Conservation (phyloP, 768 basidiomycete species). For the Suillus cothurnatus region DNA sequence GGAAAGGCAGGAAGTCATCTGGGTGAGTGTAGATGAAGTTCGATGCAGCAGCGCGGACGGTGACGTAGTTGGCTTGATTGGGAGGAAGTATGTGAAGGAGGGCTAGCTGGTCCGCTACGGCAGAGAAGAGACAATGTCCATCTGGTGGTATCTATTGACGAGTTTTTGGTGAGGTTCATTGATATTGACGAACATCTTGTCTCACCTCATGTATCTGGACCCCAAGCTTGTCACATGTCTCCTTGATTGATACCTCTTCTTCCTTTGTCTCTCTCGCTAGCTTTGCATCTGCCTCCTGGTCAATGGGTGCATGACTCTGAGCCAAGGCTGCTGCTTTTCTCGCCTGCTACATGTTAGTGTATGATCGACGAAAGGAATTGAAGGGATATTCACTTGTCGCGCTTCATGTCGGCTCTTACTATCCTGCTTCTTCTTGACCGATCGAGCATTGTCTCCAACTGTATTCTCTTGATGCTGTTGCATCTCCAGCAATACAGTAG, state of each 20-base stretch:
- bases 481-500: conserved; percentile 51
- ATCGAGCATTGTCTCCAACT: conserved; percentile 19
- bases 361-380: neutral
- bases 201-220: conserved; percentile 68
- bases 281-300: conserved; percentile 61
- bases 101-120: conserved; percentile 88
- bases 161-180: conserved; percentile 1
- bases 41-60: conserved; percentile 70
- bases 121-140: conserved; percentile 95
- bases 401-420: conserved; percentile 68
- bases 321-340: conserved; percentile 70
- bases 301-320: conserved; percentile 50
- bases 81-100: conserved; percentile 68
- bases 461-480: conserved; percentile 36
- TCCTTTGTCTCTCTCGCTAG: conserved; percentile 66
- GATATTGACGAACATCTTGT: conserved; percentile 8
- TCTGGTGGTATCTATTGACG: conserved; percentile 83
- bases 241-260: conserved; percentile 65
- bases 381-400: conserved; percentile 55
- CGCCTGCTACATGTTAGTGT: conserved; percentile 45
- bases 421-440: conserved; percentile 47
- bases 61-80: conserved; percentile 57
- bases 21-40: conserved; percentile 80
- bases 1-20: conserved; percentile 92
- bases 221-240: conserved; percentile 64